phyloP scores from a whole-genome alignment of 805 yeast genomes.

The Ogataea pini region DNA sequence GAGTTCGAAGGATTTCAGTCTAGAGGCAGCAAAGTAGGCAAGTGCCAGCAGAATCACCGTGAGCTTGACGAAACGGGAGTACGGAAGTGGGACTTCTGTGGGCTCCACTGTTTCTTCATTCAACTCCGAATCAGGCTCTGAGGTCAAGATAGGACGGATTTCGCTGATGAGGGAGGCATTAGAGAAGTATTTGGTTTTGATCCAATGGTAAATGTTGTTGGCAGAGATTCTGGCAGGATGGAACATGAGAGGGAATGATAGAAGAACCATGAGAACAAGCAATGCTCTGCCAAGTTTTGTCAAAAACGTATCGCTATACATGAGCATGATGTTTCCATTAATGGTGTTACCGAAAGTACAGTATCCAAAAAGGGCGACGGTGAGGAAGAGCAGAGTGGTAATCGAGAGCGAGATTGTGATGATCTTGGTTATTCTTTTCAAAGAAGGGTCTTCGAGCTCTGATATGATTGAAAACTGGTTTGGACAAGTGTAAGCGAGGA shows the following conservation, averaged over 20 bases:
- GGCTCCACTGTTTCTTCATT: background rate
- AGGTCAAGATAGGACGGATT: conserved; percentile 5
- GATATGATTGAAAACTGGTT: conserved; percentile 76
- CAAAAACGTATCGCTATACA: conserved; percentile 57
- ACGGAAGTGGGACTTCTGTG: conserved; percentile 46
- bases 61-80: conserved; percentile 46
- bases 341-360: conserved; percentile 69
- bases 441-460: conserved; percentile 58
- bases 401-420: conserved; percentile 49
- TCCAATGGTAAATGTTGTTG: conserved; percentile 62
- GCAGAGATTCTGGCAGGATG: conserved; percentile 78
- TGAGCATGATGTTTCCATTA: conserved; percentile 65
- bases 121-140: conserved; percentile 5
- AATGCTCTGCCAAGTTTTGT: conserved; percentile 58
- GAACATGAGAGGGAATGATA: conserved; percentile 77
- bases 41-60: conserved; percentile 47
- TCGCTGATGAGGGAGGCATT: conserved; percentile 1
- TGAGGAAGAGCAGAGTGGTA: conserved; percentile 57
- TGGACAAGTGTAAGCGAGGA: conserved; percentile 82
- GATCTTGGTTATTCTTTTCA: conserved; percentile 48
- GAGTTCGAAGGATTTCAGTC: conserved; percentile 63
- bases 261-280: conserved; percentile 69
- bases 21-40: conserved; percentile 58
- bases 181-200: conserved; percentile 16
- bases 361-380: conserved; percentile 71